Percentiles rank a stretch among this genome's conserved stretches.
Evolutionary conservation across 1,284 basidiomycete species (phyloP).

Genomic region (Cryptococcus hybrid): DNA sequence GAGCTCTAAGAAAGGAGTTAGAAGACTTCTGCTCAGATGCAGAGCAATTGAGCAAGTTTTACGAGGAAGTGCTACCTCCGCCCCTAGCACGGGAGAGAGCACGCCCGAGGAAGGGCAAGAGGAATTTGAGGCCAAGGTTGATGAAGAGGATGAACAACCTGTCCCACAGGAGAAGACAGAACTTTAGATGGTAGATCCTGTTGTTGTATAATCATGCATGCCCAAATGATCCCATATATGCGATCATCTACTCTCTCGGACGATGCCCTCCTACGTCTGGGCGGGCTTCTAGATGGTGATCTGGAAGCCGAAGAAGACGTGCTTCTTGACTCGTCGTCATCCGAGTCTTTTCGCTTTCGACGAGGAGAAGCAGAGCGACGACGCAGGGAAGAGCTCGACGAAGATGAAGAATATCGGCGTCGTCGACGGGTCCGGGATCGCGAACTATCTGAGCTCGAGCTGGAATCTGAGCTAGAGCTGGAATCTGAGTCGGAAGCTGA

Average conservation of each 20-base stretch:
- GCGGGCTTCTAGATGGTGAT: conserved; percentile 3
- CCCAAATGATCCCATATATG: neutral
- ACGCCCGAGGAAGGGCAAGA: conserved; percentile 8
- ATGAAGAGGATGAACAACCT: neutral
- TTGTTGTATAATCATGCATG: conserved; percentile 4
- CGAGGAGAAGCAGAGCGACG: conserved; percentile 12
- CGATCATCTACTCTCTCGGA: neutral
- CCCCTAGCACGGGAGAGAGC: conserved; percentile 10
- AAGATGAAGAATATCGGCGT: conserved; percentile 8
- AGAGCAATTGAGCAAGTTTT: conserved; percentile 61
- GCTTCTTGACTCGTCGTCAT: neutral
- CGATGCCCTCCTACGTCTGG: conserved; percentile 1
- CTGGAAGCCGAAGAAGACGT: neutral
- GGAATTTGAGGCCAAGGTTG: neutral
- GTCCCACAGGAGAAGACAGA: conserved; percentile 6
- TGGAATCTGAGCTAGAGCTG: conserved; percentile 14
- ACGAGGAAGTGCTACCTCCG: conserved; percentile 64
- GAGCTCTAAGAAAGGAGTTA: conserved; percentile 56
- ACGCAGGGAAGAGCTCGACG: conserved; percentile 1
- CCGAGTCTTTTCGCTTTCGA: conserved; percentile 4
- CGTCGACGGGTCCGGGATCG: conserved; percentile 11
- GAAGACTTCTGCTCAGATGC: conserved; percentile 66
- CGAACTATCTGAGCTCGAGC: conserved; percentile 13
- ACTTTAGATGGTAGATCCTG: conserved; percentile 1
- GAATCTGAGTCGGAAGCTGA: conserved; percentile 30